These are phyloP conservation scores for Helicostylum pulchrum DNA, from an alignment of 192 early-diverging fungal genomes.

Conservation along the genomic window DNA sequence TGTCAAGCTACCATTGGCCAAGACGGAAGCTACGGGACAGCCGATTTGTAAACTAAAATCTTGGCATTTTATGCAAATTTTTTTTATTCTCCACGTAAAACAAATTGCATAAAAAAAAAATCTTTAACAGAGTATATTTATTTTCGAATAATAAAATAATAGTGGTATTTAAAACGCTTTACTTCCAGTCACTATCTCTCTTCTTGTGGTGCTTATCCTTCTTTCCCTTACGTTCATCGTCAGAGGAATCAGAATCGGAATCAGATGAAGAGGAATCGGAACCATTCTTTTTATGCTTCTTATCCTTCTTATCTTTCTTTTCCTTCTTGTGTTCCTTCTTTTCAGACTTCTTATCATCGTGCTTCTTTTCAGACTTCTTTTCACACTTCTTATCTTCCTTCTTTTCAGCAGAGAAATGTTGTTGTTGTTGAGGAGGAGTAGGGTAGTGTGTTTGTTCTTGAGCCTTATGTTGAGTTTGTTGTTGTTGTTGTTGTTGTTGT, in stretches of 20 bases:
- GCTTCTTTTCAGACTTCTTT: not conserved
- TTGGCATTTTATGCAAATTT: no score
- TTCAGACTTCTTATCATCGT: not conserved
- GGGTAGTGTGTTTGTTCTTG: not conserved
- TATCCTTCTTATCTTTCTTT: slow-evolving; percentile 6
- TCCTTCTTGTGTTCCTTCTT: slow-evolving; percentile 11
- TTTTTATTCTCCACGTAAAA: no score
- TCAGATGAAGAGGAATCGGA: slow-evolving; percentile 1
- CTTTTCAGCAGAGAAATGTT: not conserved
- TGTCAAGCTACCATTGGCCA: no score
- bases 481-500: not conserved
- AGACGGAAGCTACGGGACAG: no score
- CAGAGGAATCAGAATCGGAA: slow-evolving; percentile 2
- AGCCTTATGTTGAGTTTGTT: not conserved
- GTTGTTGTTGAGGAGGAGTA: not conserved
- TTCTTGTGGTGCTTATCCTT: not conserved
- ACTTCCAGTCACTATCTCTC: not conserved
- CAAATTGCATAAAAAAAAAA: no score
- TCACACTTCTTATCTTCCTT: not conserved
- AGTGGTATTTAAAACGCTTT: no score
- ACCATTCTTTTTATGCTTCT: slow-evolving; percentile 1
- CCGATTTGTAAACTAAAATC: no score
- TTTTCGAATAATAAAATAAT: no score
- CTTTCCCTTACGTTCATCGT: slow-evolving; percentile 5
- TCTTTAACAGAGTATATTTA: no score